Conservation (phyloP, 441 rosid species). For the Daphne laureola region DNA sequence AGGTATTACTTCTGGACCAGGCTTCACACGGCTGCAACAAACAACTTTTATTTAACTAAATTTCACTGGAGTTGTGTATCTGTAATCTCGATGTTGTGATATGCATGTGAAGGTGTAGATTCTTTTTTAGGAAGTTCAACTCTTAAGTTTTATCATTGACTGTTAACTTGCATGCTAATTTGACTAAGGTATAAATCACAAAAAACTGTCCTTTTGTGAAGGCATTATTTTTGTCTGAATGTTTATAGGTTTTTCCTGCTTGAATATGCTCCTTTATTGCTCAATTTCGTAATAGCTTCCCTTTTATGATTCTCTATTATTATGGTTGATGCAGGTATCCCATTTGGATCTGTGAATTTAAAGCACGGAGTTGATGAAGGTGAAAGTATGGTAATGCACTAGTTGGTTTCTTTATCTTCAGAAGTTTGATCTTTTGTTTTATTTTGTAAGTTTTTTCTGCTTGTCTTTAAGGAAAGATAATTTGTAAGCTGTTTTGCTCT, state of each 20-base stretch:
- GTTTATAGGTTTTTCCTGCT: neutral
- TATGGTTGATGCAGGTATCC: slow-evolving; percentile 62
- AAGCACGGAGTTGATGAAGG: slow-evolving; percentile 89
- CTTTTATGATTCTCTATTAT: slow-evolving; percentile 16
- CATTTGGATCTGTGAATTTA: slow-evolving; percentile 92
- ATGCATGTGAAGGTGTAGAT: neutral
- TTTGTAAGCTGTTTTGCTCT: slow-evolving; percentile 4
- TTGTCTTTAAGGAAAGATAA: neutral
- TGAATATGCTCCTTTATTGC: neutral
- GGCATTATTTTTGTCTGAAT: neutral
- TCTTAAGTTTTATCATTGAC: too few relatives aligned
- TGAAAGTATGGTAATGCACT: slow-evolving; percentile 81
- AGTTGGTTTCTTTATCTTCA: slow-evolving; percentile 6
- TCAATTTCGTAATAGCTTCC: slow-evolving; percentile 1
- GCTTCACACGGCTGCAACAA: neutral
- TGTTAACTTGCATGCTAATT: too few relatives aligned
- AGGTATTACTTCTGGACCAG: slow-evolving; percentile 33
- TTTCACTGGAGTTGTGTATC: neutral
- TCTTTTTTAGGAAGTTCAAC: too few relatives aligned
- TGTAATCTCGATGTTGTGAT: neutral
- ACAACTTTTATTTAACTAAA: neutral
- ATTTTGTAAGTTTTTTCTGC: slow-evolving; percentile 8
- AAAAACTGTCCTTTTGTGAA: too few relatives aligned
- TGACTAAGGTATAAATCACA: too few relatives aligned
- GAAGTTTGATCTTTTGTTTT: slow-evolving; percentile 13